Evolutionary conservation across 306 rosid genomes (phyloP).

Genomic region (Rosa multiflora): DNA sequence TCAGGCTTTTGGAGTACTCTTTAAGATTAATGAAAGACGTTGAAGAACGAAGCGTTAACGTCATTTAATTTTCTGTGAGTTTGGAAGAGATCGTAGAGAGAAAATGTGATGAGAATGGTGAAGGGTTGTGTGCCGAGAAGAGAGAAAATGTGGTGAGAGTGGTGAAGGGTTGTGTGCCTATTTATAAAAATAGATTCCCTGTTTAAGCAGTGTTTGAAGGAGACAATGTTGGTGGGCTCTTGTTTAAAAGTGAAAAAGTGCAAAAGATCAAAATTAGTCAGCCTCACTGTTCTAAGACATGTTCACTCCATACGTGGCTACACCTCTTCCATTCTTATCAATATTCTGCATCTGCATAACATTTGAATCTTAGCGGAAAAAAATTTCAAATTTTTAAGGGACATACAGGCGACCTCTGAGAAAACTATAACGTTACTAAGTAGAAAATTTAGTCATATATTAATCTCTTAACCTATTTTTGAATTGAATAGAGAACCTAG

Average conservation of each 20-base stretch:
- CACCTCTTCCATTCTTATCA: constrained; percentile 47
- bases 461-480: background rate
- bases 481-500: background rate
- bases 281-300: constrained; percentile 15
- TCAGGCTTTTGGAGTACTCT: constrained; percentile 40
- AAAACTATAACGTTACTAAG: background rate
- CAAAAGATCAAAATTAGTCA: constrained; percentile 36
- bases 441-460: background rate
- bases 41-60: constrained; percentile 63
- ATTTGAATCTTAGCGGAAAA: background rate
- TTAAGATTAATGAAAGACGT: constrained; percentile 49
- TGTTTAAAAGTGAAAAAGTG: constrained; percentile 47
- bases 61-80: constrained; percentile 38
- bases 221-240: constrained; percentile 49
- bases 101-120: constrained; percentile 26
- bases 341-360: background rate
- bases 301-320: constrained; percentile 34
- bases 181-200: constrained; percentile 29
- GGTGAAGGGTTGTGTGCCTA: constrained; percentile 21
- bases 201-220: constrained; percentile 22
- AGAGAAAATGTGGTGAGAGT: constrained; percentile 24
- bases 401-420: background rate
- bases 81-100: constrained; percentile 7
- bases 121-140: constrained; percentile 2
- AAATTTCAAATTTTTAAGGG: background rate